Evolutionary conservation across 148 eudicot species (phyloP), one percentile per base, ranked within the genome.

Genomic region (Gaultheria prostrata): DNA sequence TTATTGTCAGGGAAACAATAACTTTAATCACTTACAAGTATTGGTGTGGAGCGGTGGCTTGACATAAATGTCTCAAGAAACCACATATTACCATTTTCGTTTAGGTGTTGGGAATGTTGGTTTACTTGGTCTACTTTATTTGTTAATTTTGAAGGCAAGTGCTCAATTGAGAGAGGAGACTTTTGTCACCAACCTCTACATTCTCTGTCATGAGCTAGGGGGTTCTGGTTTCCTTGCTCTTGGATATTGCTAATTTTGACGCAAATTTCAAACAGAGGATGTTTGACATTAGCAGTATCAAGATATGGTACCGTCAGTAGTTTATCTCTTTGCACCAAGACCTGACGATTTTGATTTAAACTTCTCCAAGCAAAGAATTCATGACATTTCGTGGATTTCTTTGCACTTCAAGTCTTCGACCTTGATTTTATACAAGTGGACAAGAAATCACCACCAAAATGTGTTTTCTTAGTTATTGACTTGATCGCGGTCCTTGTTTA

Each of bases 21-120:
- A n/a, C 50, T 30, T 30, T 14, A 33, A 70, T 43, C 45, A 8
- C 11, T 26, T 65, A 26, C 71, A 65, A 65, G 71, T 26, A 15
- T 65, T 65, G 71, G 14, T 75, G 78, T 75, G 32, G 51, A 71
- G 76, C 7, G 24, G 50, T 9, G 24, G 78, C n/a, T 73, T 73
- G 46, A 39, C 50, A 43, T 2, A 43, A 45, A 20, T 75, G 14
- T 45, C 48, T 0, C 28, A 43, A 39, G 78, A 43, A 43, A 45
- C 30, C 78, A 21, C 76, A 26, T 26, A 24, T 10, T 59, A 24
- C 63, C 67, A 21, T 3, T 59, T 59, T 63, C 14, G 9, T 61
- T 67, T 67, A 11, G 18, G 18, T 67, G 15, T 67, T 4, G 72
- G 71, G 35, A 28, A 67, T 67, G 39, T 5, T 28, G 35, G 72